These are phyloP conservation scores for Irpex lacteus DNA, from an alignment of 1,284 basidiomycete species.

Conservation along the genomic window DNA sequence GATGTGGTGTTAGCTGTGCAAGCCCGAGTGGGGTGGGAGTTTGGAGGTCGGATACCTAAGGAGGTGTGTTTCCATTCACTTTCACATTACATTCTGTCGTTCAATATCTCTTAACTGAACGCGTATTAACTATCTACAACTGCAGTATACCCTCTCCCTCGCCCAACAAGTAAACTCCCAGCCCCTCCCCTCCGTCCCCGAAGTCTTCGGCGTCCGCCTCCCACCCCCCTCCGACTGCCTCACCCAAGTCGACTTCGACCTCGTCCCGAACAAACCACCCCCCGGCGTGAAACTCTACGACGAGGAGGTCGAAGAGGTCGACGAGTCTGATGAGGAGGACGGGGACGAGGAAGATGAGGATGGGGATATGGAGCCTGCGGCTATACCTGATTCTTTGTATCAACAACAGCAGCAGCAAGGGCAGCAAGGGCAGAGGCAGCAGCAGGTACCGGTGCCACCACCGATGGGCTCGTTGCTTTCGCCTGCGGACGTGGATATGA, in stretches of 20 bases:
- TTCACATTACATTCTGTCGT: not conserved
- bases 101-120: not conserved
- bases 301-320: slow-evolving; percentile 77
- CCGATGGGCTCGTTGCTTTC: slow-evolving; percentile 58
- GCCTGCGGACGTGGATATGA: slow-evolving; percentile 67
- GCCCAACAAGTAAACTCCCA: slow-evolving; percentile 89
- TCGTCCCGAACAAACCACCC: slow-evolving; percentile 85
- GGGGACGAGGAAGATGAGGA: slow-evolving; percentile 35
- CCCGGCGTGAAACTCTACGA: slow-evolving; percentile 71
- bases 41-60: slow-evolving; percentile 90
- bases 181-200: slow-evolving; percentile 90
- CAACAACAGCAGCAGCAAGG: not conserved
- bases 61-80: slow-evolving; percentile 63
- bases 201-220: slow-evolving; percentile 91
- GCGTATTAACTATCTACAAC: not conserved
- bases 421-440: too few species aligned
- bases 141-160: slow-evolving; percentile 83
- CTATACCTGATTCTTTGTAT: slow-evolving; percentile 31
- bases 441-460: slow-evolving; percentile 34
- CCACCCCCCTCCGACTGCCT: slow-evolving; percentile 83
- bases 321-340: slow-evolving; percentile 53
- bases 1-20: slow-evolving; percentile 92
- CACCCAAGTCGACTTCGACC: slow-evolving; percentile 89
- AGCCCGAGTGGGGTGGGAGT: slow-evolving; percentile 91
- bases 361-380: slow-evolving; percentile 59